These are phyloP conservation scores for Cavenderia fasciculata DNA, from an alignment of 78 protist genomes.

Conservation along the genomic window DNA sequence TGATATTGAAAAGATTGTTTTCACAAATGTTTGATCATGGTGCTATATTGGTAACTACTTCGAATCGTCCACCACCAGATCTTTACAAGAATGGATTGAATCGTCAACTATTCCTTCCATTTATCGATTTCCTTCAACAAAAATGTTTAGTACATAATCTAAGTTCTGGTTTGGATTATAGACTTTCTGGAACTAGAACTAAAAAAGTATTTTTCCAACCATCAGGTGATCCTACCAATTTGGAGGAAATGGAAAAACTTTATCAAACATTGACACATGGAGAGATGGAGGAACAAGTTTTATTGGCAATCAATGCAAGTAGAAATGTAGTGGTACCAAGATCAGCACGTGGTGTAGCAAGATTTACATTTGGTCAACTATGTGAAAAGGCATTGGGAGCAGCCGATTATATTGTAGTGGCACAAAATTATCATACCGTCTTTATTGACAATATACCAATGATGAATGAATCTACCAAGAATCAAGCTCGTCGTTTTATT, in stretches of 20 bases:
- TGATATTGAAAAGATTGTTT: constrained; percentile 92
- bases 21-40: constrained; percentile 84
- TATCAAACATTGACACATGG: constrained; percentile 47
- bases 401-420: constrained; percentile 88
- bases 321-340: constrained; percentile 72
- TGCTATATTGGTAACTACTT: constrained; percentile 90
- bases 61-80: constrained; percentile 91
- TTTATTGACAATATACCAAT: constrained; percentile 80
- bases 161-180: constrained; percentile 85
- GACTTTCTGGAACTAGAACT: constrained; percentile 69
- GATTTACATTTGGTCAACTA: constrained; percentile 78
- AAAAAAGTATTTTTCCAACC: constrained; percentile 46
- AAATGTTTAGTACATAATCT: constrained; percentile 74
- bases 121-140: constrained; percentile 78
- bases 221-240: not conserved
- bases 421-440: constrained; percentile 83
- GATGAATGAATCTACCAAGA: constrained; percentile 70
- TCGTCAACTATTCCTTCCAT: constrained; percentile 89
- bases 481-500: constrained; percentile 92
- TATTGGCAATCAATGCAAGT: constrained; percentile 23
- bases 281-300: not conserved
- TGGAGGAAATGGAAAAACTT: not conserved
- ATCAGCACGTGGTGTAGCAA: constrained; percentile 53
- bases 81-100: constrained; percentile 92
- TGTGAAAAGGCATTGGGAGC: constrained; percentile 87